Percentiles rank a stretch among this genome's conserved stretches.
phyloP scores from a whole-genome alignment of 768 basidiomycete species.

The Clitopilus passeckerianus region DNA sequence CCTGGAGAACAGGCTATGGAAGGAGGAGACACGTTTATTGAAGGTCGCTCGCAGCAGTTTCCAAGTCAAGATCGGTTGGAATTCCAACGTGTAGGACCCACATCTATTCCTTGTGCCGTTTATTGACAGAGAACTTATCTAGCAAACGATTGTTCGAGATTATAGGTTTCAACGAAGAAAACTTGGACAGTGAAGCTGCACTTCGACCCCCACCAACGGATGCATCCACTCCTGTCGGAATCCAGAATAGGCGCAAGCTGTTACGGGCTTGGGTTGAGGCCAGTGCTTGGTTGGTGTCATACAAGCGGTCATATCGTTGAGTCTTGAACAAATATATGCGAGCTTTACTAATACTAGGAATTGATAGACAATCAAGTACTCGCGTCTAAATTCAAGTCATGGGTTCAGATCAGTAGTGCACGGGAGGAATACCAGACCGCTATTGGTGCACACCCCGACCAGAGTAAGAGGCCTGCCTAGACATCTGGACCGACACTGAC shows the following conservation, averaged over 20 bases:
- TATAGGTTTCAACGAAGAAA: slow-evolving; percentile 37
- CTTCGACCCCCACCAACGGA: slow-evolving; percentile 57
- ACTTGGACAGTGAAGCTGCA: slow-evolving; percentile 32
- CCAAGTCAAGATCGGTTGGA: slow-evolving; percentile 66
- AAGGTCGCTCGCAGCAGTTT: slow-evolving; percentile 52
- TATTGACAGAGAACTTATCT: neutral
- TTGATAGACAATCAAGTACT: neutral
- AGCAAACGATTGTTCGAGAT: slow-evolving; percentile 42
- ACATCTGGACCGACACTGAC: slow-evolving; percentile 1
- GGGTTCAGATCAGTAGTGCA: slow-evolving; percentile 48
- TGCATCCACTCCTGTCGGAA: slow-evolving; percentile 36
- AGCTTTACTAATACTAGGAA: neutral
- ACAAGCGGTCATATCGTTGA: slow-evolving; percentile 41
- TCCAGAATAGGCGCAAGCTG: slow-evolving; percentile 51
- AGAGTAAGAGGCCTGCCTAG: slow-evolving; percentile 43
- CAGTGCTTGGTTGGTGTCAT: slow-evolving; percentile 61
- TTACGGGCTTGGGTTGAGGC: slow-evolving; percentile 81
- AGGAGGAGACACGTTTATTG: slow-evolving; percentile 55
- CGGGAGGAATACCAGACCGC: slow-evolving; percentile 70
- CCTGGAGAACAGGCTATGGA: slow-evolving; percentile 74
- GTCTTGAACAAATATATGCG: neutral
- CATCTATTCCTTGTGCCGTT: neutral
- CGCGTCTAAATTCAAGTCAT: slow-evolving; percentile 25
- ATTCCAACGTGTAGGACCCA: slow-evolving; percentile 44
- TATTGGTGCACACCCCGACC: slow-evolving; percentile 74